Conservation (phyloP, 306 rosid genomes). For the Cucumis hystrix region DNA sequence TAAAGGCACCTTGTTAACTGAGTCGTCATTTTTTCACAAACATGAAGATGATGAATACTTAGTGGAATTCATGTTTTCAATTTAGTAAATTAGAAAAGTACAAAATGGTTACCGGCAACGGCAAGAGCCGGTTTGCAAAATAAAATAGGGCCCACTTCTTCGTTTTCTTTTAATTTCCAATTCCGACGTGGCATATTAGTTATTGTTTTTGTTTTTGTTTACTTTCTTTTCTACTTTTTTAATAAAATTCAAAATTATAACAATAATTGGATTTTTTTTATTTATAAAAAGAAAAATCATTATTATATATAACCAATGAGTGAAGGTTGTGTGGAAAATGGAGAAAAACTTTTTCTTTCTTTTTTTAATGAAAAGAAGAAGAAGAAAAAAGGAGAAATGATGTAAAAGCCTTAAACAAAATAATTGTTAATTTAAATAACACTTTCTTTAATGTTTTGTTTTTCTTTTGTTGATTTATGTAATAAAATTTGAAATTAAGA, state of each 20-base stretch:
- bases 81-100: too few species aligned
- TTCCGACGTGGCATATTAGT: background rate
- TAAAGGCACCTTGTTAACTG: too few species aligned
- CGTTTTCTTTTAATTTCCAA: background rate
- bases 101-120: background rate
- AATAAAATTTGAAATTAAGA: background rate
- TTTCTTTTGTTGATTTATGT: background rate
- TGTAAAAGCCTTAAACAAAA: background rate
- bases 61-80: too few species aligned
- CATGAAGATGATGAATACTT: too few species aligned
- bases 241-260: too few species aligned
- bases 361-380: background rate
- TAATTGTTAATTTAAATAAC: background rate
- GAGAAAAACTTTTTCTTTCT: background rate
- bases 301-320: too few species aligned
- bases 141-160: background rate
- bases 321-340: too few species aligned
- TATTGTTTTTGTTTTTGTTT: background rate
- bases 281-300: too few species aligned
- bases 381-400: background rate
- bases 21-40: too few species aligned
- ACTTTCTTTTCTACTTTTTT: background rate
- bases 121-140: background rate
- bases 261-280: too few species aligned
- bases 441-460: background rate